These are phyloP conservation scores for Aurantiochytrium sp. DNA, from an alignment of 108 stramenopile genomes.

Conservation along the genomic window DNA sequence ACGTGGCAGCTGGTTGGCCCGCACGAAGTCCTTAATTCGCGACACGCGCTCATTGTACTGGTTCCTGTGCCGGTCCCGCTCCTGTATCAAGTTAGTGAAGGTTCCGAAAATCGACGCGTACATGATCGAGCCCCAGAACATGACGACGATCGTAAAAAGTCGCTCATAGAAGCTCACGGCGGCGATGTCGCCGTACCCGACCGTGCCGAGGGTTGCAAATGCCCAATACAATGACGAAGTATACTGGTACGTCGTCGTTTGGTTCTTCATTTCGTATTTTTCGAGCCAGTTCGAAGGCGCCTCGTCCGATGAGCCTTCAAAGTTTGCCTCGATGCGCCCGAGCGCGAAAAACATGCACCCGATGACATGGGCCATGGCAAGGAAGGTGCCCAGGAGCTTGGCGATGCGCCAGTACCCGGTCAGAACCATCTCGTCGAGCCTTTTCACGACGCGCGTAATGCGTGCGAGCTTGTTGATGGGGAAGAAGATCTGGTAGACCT, in stretches of 20 bases:
- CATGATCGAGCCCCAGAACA: conserved; percentile 23
- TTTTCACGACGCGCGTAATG: background rate
- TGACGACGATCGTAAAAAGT: conserved; percentile 11
- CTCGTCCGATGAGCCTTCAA: too few species aligned
- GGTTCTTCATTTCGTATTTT: background rate
- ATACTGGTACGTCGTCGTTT: background rate
- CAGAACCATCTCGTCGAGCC: background rate
- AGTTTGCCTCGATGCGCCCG: background rate
- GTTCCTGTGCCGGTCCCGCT: conserved; percentile 3
- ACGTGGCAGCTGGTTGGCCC: background rate
- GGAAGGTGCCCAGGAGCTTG: background rate
- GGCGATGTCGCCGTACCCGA: conserved; percentile 43
- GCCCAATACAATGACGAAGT: conserved; percentile 41
- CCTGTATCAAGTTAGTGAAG: conserved; percentile 3
- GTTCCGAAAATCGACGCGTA: conserved; percentile 40
- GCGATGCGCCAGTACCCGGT: background rate
- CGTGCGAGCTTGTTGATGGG: background rate
- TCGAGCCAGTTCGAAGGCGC: background rate
- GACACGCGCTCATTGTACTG: background rate
- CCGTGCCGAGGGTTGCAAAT: conserved; percentile 38
- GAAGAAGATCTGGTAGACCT: background rate
- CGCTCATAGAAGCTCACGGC: background rate
- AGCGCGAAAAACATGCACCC: background rate
- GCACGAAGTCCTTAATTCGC: background rate
- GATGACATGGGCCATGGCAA: background rate